phyloP scores from a whole-genome alignment of 805 yeast species.

The Barnettozyma pratensis region DNA sequence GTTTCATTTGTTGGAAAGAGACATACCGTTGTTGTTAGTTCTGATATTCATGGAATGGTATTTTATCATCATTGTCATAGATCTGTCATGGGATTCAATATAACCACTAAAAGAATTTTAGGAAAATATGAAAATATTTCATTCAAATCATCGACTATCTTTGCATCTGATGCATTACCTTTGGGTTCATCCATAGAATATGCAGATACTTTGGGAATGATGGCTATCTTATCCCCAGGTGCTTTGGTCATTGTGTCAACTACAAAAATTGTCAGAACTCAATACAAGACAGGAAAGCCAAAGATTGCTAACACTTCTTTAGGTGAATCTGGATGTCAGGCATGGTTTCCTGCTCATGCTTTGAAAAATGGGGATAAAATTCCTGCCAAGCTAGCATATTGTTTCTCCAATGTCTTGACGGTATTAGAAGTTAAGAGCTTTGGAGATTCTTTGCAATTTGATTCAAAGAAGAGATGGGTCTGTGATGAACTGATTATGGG shows the following conservation, averaged over 20 bases:
- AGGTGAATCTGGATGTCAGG: slow-evolving; percentile 40
- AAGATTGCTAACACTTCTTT: slow-evolving; percentile 27
- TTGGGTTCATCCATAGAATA: slow-evolving; percentile 49
- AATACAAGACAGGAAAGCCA: slow-evolving; percentile 48
- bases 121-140: slow-evolving; percentile 38
- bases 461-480: slow-evolving; percentile 36
- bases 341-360: slow-evolving; percentile 59
- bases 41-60: slow-evolving; percentile 53
- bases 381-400: slow-evolving; percentile 54
- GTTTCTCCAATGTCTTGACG: slow-evolving; percentile 61
- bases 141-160: slow-evolving; percentile 24
- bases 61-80: slow-evolving; percentile 61
- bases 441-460: slow-evolving; percentile 31
- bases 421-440: slow-evolving; percentile 42
- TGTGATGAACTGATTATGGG: slow-evolving; percentile 47
- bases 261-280: slow-evolving; percentile 45
- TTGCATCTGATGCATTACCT: slow-evolving; percentile 50
- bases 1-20: slow-evolving; percentile 44
- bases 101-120: slow-evolving; percentile 42
- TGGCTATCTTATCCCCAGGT: slow-evolving; percentile 53
- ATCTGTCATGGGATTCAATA: slow-evolving; percentile 46
- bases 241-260: slow-evolving; percentile 51
- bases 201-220: slow-evolving; percentile 52
- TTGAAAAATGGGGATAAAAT: slow-evolving; percentile 19
- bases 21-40: slow-evolving; percentile 50